A percentile compares a stretch with the other conserved stretches of the same genome.
These are phyloP conservation scores for Bryoerythrophyllum caledonicum DNA, from an alignment of 225 moss, liverwort and hornwort genomes.

Conservation along the genomic window DNA sequence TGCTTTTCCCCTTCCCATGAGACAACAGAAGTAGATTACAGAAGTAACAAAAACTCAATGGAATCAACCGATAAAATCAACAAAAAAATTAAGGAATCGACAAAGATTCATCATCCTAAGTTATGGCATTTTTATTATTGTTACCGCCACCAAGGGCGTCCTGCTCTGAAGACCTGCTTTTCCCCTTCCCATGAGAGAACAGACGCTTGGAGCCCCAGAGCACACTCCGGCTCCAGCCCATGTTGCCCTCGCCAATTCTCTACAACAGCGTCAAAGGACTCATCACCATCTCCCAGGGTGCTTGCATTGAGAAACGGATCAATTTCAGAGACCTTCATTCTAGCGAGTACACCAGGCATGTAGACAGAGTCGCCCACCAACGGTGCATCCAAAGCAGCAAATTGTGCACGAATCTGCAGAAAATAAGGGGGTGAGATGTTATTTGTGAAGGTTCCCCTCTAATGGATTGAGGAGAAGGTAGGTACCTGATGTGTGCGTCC, in stretches of 20 bases:
- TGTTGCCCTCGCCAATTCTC: constrained; percentile 56
- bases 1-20: constrained; percentile 60
- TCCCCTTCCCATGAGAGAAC: constrained; percentile 66
- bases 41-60: too few species aligned
- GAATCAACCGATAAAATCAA: too few species aligned
- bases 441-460: too few species aligned
- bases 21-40: constrained; percentile 39
- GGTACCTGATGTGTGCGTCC: constrained; percentile 97
- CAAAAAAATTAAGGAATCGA: too few species aligned
- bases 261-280: constrained; percentile 4
- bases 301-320: constrained; percentile 60
- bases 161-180: constrained; percentile 45
- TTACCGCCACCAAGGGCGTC: constrained; percentile 60
- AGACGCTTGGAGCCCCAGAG: constrained; percentile 65
- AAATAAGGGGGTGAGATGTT: too few species aligned
- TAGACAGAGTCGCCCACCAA: constrained; percentile 93
- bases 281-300: constrained; percentile 6
- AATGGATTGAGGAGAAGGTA: too few species aligned
- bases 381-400: constrained; percentile 83
- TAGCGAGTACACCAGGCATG: constrained; percentile 69
- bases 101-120: too few species aligned
- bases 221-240: constrained; percentile 63
- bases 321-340: constrained; percentile 60
- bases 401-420: constrained; percentile 79
- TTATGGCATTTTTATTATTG: not conserved